A percentile compares a stretch with the other conserved stretches of the same genome.
These are phyloP conservation scores for Fusarium clavum DNA, from an alignment of 2,329 filamentous ascomycete species.

Conservation along the genomic window DNA sequence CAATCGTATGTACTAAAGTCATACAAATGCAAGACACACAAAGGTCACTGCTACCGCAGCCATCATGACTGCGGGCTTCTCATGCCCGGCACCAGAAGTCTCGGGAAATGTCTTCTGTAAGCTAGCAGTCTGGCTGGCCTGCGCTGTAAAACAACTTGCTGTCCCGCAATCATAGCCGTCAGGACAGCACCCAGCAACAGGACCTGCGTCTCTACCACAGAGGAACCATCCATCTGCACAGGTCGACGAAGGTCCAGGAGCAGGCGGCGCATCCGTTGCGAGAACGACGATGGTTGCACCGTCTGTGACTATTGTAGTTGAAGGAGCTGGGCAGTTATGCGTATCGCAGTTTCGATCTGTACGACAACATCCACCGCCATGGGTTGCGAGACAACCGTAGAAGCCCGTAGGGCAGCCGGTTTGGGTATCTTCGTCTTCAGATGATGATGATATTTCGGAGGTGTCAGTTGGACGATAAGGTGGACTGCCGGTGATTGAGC, in stretches of 20 bases:
- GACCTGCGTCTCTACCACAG: conserved; percentile 66
- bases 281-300: conserved; percentile 79
- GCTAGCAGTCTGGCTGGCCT: conserved; percentile 65
- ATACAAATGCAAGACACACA: conserved; percentile 20
- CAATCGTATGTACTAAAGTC: conserved; percentile 1
- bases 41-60: conserved; percentile 3
- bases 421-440: conserved; percentile 50
- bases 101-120: conserved; percentile 65
- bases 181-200: conserved; percentile 86
- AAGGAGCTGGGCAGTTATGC: conserved; percentile 76
- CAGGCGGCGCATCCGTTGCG: conserved; percentile 59
- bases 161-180: conserved; percentile 78
- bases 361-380: conserved; percentile 87
- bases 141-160: conserved; percentile 73
- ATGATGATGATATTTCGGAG: conserved; percentile 49
- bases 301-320: conserved; percentile 73
- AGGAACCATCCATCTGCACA: conserved; percentile 88
- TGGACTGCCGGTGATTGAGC: conserved; percentile 53
- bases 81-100: conserved; percentile 7
- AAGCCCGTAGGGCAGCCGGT: conserved; percentile 84
- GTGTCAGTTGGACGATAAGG: conserved; percentile 61
- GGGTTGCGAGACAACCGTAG: conserved; percentile 88
- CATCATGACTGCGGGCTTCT: conserved; percentile 25
- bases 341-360: conserved; percentile 87
- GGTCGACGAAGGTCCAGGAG: conserved; percentile 54